These are phyloP conservation scores for Nephelium lappaceum DNA, from an alignment of 345 rosid species.

Conservation along the genomic window DNA sequence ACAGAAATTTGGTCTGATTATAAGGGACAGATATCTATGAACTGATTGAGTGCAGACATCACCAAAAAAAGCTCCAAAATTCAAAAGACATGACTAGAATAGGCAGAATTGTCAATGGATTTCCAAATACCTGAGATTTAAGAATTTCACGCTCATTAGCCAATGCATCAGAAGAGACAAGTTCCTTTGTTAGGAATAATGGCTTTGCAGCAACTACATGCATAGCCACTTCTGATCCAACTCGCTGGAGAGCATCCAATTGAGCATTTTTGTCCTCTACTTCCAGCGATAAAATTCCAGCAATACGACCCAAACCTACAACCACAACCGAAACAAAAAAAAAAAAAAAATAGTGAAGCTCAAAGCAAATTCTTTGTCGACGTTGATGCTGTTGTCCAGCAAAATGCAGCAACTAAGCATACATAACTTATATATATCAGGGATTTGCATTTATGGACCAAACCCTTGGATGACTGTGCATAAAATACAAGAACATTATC, in stretches of 20 bases:
- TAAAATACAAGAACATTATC: not conserved
- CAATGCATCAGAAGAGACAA: slow-evolving; percentile 66
- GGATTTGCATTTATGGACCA: not conserved
- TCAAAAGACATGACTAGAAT: not conserved
- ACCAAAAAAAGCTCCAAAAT: not conserved
- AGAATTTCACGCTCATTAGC: slow-evolving; percentile 89
- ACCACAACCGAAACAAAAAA: slow-evolving; percentile 19
- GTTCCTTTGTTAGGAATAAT: slow-evolving; percentile 71
- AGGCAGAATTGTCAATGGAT: slow-evolving; percentile 7
- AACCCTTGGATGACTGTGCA: not conserved
- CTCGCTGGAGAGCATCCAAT: slow-evolving; percentile 60
- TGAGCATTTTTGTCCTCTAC: slow-evolving; percentile 54
- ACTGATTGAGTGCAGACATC: not conserved
- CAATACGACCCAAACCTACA: slow-evolving; percentile 91
- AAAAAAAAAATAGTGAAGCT: not conserved
- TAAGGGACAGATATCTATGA: not conserved
- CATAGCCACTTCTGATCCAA: slow-evolving; percentile 96
- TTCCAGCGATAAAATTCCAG: slow-evolving; percentile 85
- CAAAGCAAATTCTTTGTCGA: slow-evolving; percentile 10
- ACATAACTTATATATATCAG: not conserved
- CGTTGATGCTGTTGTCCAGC: slow-evolving; percentile 3
- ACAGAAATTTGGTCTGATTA: not conserved
- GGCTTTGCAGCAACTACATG: slow-evolving; percentile 96
- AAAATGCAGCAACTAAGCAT: not conserved
- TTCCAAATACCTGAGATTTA: slow-evolving; percentile 71